Conservation (phyloP, 345 rosid genomes). For the Cardamine resedifolia region DNA sequence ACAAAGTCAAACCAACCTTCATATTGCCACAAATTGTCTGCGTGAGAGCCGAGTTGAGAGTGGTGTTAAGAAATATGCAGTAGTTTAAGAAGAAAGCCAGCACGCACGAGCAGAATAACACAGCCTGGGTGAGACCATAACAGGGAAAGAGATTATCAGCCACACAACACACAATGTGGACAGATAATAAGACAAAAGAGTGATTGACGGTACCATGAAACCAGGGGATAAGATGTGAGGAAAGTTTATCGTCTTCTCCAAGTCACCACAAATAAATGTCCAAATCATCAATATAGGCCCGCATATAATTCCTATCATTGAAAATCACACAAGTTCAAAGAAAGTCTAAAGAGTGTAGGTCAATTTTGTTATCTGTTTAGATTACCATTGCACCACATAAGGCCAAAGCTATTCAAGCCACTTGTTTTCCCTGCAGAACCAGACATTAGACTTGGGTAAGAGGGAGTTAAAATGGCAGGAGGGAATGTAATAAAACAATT, state of each 20-base stretch:
- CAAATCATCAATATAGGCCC: constrained; percentile 82
- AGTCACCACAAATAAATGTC: constrained; percentile 81
- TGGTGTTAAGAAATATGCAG: constrained; percentile 90
- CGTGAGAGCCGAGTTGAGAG: constrained; percentile 93
- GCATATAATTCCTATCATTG: constrained; percentile 64
- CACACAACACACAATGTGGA: neutral
- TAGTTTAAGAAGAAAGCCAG: constrained; percentile 97
- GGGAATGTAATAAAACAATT: neutral
- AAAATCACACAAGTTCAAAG: constrained; percentile 32
- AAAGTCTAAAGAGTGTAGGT: neutral
- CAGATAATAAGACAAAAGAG: neutral
- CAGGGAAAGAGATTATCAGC: constrained; percentile 11
- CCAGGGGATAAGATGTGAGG: constrained; percentile 72
- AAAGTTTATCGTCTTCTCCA: constrained; percentile 60
- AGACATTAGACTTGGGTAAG: constrained; percentile 15
- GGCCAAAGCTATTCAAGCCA: constrained; percentile 97
- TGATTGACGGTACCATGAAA: constrained; percentile 62
- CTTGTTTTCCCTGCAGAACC: constrained; percentile 79
- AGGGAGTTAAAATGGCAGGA: constrained; percentile 1
- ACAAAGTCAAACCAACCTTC: constrained; percentile 57
- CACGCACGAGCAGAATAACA: constrained; percentile 71
- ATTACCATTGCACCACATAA: constrained; percentile 99
- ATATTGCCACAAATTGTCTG: constrained; percentile 97
- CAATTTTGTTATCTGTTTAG: neutral
- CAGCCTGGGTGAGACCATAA: constrained; percentile 50